These are phyloP conservation scores for Chenopodium formosanum DNA, from an alignment of 148 eudicot species.

Conservation along the genomic window DNA sequence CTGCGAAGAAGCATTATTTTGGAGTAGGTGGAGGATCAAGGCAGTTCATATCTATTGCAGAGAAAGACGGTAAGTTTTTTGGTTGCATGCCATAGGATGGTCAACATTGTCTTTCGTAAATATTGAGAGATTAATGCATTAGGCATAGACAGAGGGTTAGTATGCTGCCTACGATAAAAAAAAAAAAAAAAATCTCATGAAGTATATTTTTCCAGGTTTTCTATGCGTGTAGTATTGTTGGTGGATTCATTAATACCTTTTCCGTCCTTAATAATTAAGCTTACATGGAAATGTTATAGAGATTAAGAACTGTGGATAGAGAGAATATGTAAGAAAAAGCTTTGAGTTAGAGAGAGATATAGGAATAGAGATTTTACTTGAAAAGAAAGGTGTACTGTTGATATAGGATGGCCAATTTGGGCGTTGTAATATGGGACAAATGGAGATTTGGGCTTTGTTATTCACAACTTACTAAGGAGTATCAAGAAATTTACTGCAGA, in stretches of 20 bases:
- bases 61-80: slow-evolving; percentile 69
- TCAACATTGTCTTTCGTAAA: not conserved
- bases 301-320: not conserved
- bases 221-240: not conserved
- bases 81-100: not conserved
- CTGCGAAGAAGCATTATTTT: slow-evolving; percentile 94
- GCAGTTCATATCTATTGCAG: slow-evolving; percentile 70
- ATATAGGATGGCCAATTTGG: not conserved
- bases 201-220: not conserved
- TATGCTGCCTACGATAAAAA: not conserved
- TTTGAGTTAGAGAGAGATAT: not conserved
- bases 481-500: not conserved
- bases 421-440: not conserved
- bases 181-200: not conserved
- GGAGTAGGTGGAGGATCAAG: slow-evolving; percentile 99
- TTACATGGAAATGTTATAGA: not conserved
- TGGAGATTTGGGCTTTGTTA: not conserved
- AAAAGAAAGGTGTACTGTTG: not conserved
- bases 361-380: not conserved
- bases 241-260: too few species aligned
- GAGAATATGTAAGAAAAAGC: not conserved
- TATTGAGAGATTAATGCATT: not conserved
- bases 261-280: not conserved
- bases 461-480: not conserved
- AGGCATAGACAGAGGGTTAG: not conserved